phyloP scores from a whole-genome alignment of 2,329 filamentous ascomycete species.

The Tothia fuscella region DNA sequence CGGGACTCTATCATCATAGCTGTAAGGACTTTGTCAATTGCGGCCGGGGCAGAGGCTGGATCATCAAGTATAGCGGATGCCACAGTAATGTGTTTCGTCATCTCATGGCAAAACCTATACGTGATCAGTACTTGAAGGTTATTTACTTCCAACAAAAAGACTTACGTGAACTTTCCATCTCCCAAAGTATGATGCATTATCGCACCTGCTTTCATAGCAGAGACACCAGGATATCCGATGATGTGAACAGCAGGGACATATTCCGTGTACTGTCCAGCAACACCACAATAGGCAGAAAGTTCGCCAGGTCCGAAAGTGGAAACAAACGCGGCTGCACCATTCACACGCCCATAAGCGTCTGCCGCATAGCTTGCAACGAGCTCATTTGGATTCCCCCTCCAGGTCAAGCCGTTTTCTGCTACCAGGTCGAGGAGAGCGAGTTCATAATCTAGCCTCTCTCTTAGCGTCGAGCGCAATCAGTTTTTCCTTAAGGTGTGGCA shows the following conservation, averaged over 20 bases:
- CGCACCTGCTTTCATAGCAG: conserved; percentile 13
- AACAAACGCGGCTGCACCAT: conserved; percentile 15
- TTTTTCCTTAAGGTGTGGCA: not conserved
- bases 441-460: conserved; percentile 11
- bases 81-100: conserved; percentile 18
- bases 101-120: conserved; percentile 16
- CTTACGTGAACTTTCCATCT: conserved; percentile 16
- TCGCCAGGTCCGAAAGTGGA: conserved; percentile 16
- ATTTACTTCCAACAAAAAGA: not conserved
- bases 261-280: conserved; percentile 14
- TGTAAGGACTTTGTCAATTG: conserved; percentile 19
- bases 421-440: conserved; percentile 15
- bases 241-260: conserved; percentile 15
- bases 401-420: conserved; percentile 12
- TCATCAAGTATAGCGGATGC: conserved; percentile 16
- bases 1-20: conserved; percentile 15
- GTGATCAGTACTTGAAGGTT: not conserved
- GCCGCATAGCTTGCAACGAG: conserved; percentile 15
- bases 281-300: conserved; percentile 14
- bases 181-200: conserved; percentile 20
- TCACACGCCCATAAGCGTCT: conserved; percentile 11
- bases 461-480: not conserved
- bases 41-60: conserved; percentile 13
- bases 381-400: conserved; percentile 15
- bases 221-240: conserved; percentile 16